Conservation (phyloP, 768 basidiomycete species). For the Rhizopogon salebrosus region DNA sequence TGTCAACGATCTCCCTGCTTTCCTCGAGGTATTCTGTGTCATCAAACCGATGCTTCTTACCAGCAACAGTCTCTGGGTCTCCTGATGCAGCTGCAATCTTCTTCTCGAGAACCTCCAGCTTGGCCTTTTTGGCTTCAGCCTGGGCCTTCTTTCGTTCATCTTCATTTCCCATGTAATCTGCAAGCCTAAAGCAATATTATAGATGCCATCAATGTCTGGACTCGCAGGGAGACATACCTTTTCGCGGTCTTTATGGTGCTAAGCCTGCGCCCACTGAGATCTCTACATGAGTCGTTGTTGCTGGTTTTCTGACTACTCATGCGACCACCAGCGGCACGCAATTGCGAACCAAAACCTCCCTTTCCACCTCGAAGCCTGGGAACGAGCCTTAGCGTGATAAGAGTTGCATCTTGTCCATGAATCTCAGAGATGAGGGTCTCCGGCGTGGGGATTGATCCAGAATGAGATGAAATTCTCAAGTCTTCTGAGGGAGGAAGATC, state of each 20-base stretch:
- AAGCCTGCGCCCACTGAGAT: conserved; percentile 82
- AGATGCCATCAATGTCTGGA: background rate
- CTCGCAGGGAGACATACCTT: conserved; percentile 47
- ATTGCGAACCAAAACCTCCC: conserved; percentile 95
- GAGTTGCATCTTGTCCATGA: conserved; percentile 23
- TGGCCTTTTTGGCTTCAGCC: conserved; percentile 71
- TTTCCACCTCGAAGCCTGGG: conserved; percentile 85
- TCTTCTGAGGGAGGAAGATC: conserved; percentile 38
- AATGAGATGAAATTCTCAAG: conserved; percentile 37
- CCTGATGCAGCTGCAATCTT: conserved; percentile 46
- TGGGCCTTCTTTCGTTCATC: conserved; percentile 76
- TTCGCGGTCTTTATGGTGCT: conserved; percentile 97
- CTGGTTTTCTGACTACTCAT: conserved; percentile 96
- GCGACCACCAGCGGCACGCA: conserved; percentile 93
- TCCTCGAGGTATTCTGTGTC: conserved; percentile 92
- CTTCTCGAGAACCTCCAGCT: conserved; percentile 80
- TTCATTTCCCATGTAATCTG: conserved; percentile 81
- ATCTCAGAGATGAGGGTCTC: conserved; percentile 32
- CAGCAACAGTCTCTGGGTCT: conserved; percentile 46
- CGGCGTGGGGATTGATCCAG: conserved; percentile 25
- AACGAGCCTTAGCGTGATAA: conserved; percentile 68
- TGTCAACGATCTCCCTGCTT: conserved; percentile 85
- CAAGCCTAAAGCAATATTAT: conserved; percentile 46
- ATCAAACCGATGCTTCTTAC: conserved; percentile 86
- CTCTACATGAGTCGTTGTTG: conserved; percentile 93